These are phyloP conservation scores for Martensiomyces pterosporus DNA, from an alignment of 192 early-diverging fungal species.

Conservation along the genomic window DNA sequence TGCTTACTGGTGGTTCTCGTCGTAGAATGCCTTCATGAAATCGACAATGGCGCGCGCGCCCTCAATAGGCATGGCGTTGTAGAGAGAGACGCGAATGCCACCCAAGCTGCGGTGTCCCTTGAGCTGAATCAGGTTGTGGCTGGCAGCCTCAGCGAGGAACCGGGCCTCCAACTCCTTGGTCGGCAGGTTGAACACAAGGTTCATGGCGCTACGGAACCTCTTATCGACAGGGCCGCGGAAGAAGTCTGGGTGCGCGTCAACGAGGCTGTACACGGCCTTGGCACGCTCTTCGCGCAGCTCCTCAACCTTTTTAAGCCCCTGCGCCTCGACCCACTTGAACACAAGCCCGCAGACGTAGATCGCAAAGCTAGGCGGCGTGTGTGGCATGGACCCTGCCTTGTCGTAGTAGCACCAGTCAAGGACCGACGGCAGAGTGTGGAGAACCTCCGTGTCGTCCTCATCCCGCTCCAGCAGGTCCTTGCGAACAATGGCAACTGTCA, in stretches of 20 bases:
- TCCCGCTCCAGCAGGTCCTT: constrained; percentile 76
- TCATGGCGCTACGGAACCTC: constrained; percentile 76
- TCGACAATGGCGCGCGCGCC: constrained; percentile 72
- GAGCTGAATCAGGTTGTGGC: constrained; percentile 77
- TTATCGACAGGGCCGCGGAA: constrained; percentile 65
- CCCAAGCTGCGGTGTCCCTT: constrained; percentile 95
- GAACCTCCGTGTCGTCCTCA: constrained; percentile 31
- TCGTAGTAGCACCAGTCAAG: constrained; percentile 83
- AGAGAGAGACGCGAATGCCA: constrained; percentile 88
- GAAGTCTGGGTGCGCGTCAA: constrained; percentile 56
- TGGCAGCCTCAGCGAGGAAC: constrained; percentile 80
- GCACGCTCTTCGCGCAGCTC: constrained; percentile 70
- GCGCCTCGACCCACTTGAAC: constrained; percentile 73
- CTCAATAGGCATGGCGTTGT: constrained; percentile 89
- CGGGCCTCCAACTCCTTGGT: constrained; percentile 64
- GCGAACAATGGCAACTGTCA: constrained; percentile 88
- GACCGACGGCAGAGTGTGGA: constrained; percentile 65
- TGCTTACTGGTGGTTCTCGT: constrained; percentile 11
- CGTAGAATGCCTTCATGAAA: constrained; percentile 81
- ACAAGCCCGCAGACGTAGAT: constrained; percentile 92
- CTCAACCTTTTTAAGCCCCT: constrained; percentile 62
- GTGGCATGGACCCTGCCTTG: constrained; percentile 84
- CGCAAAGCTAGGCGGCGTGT: constrained; percentile 93
- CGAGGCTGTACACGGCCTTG: constrained; percentile 61
- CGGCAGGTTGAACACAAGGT: constrained; percentile 78